phyloP scores from a whole-genome alignment of 1,139 yeast genomes.

The Geotrichum histeridarum region DNA sequence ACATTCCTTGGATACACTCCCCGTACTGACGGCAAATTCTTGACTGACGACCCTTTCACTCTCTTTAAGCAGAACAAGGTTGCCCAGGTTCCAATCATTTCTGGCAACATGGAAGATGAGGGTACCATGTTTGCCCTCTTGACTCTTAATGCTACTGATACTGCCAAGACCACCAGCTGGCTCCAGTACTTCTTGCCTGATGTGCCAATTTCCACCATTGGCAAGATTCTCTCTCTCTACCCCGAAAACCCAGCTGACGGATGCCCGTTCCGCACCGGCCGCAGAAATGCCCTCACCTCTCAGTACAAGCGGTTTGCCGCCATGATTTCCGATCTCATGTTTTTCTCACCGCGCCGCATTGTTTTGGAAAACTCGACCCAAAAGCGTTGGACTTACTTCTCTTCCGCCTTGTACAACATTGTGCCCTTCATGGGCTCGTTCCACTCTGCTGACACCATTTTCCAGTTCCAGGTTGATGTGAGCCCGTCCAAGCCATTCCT shows the following conservation, averaged over 20 bases:
- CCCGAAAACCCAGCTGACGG: slow-evolving; percentile 23
- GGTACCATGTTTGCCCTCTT: slow-evolving; percentile 24
- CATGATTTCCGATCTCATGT: slow-evolving; percentile 22
- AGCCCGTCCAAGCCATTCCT: slow-evolving; percentile 20
- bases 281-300: slow-evolving; percentile 19
- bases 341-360: slow-evolving; percentile 24
- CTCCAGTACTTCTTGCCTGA: slow-evolving; percentile 16
- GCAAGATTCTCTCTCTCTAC: slow-evolving; percentile 18
- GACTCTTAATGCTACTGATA: slow-evolving; percentile 17
- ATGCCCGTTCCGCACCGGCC: slow-evolving; percentile 26
- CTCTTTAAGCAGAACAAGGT: slow-evolving; percentile 19
- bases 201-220: slow-evolving; percentile 6
- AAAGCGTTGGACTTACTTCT: slow-evolving; percentile 19
- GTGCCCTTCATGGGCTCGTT: slow-evolving; percentile 23
- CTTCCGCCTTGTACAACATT: slow-evolving; percentile 19
- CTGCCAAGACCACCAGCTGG: slow-evolving; percentile 17
- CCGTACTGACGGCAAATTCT: slow-evolving; percentile 24
- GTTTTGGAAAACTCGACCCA: slow-evolving; percentile 6
- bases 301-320: slow-evolving; percentile 26
- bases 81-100: slow-evolving; percentile 25
- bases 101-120: slow-evolving; percentile 27
- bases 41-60: slow-evolving; percentile 17
- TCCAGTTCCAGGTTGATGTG: slow-evolving; percentile 8
- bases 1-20: slow-evolving; percentile 21
- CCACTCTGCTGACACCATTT: slow-evolving; percentile 22